These are phyloP conservation scores for Saturnispora saitoi DNA, from an alignment of 805 yeast species.

Conservation along the genomic window DNA sequence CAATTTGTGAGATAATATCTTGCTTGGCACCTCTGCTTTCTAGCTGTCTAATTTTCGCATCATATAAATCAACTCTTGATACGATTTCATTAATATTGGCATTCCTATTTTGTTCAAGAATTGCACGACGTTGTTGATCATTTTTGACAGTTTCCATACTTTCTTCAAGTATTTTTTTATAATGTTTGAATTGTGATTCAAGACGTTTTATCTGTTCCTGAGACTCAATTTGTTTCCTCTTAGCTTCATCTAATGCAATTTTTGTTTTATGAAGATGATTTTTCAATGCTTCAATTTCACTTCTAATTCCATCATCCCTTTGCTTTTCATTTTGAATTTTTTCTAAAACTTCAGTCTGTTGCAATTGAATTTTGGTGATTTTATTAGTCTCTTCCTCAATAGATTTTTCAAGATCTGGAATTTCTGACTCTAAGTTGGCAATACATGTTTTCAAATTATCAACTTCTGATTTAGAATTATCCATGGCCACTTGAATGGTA, in stretches of 20 bases:
- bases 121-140: constrained; percentile 43
- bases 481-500: constrained; percentile 57
- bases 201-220: constrained; percentile 19
- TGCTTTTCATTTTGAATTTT: constrained; percentile 48
- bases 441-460: constrained; percentile 36
- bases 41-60: constrained; percentile 57
- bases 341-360: constrained; percentile 24
- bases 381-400: constrained; percentile 20
- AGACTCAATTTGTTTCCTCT: constrained; percentile 29
- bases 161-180: constrained; percentile 1
- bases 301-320: constrained; percentile 59
- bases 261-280: constrained; percentile 36
- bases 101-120: constrained; percentile 54
- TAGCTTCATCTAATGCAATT: constrained; percentile 44
- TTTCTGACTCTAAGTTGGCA: constrained; percentile 26
- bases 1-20: constrained; percentile 85
- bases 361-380: constrained; percentile 22
- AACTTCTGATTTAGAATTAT: constrained; percentile 56
- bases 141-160: constrained; percentile 50
- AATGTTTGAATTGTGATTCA: constrained; percentile 33
- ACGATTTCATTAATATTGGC: constrained; percentile 57
- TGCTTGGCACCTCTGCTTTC: constrained; percentile 68
- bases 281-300: constrained; percentile 60
- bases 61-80: constrained; percentile 45
- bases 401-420: constrained; percentile 30